Evolutionary conservation across 495 filamentous ascomycete species (phyloP).

Genomic region (Parathielavia hyrcaniae): DNA sequence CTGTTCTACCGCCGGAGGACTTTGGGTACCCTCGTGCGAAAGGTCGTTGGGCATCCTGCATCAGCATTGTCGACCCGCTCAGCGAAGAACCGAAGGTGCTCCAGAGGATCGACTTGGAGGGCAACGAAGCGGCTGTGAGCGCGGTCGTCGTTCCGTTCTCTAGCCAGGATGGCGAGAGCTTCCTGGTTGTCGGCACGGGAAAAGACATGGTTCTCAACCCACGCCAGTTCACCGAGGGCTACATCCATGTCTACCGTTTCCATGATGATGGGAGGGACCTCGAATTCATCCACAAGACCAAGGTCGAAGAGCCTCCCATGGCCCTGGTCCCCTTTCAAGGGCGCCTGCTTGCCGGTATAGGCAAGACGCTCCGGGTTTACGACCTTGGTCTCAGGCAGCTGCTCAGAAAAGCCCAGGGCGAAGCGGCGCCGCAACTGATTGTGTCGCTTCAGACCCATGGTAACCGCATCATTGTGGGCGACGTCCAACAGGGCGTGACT

Average conservation of each 20-base stretch:
- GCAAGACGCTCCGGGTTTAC: constrained; percentile 74
- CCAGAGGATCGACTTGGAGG: constrained; percentile 69
- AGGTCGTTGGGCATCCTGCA: constrained; percentile 91
- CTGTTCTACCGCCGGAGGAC: constrained; percentile 66
- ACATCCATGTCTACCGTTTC: constrained; percentile 90
- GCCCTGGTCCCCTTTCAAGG: constrained; percentile 91
- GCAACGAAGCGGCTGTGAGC: constrained; percentile 89
- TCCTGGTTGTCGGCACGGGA: constrained; percentile 86
- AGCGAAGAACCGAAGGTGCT: constrained; percentile 60
- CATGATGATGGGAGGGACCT: constrained; percentile 75
- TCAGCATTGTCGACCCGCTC: constrained; percentile 81
- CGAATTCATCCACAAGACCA: constrained; percentile 95
- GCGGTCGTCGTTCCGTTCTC: constrained; percentile 76
- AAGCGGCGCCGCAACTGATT: constrained; percentile 74
- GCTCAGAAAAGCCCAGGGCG: constrained; percentile 81
- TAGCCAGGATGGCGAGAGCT: constrained; percentile 80
- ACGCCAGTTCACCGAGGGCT: constrained; percentile 67
- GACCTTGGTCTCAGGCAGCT: constrained; percentile 87
- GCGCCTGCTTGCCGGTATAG: constrained; percentile 75
- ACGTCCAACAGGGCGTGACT: constrained; percentile 83
- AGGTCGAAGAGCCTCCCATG: constrained; percentile 78
- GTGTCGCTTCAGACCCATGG: constrained; percentile 86
- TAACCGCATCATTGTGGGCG: constrained; percentile 82
- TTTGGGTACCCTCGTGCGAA: constrained; percentile 81
- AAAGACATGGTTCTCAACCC: constrained; percentile 76